Conservation (phyloP, 1,139 yeast genomes). For the Yamadazyma triangularis region DNA sequence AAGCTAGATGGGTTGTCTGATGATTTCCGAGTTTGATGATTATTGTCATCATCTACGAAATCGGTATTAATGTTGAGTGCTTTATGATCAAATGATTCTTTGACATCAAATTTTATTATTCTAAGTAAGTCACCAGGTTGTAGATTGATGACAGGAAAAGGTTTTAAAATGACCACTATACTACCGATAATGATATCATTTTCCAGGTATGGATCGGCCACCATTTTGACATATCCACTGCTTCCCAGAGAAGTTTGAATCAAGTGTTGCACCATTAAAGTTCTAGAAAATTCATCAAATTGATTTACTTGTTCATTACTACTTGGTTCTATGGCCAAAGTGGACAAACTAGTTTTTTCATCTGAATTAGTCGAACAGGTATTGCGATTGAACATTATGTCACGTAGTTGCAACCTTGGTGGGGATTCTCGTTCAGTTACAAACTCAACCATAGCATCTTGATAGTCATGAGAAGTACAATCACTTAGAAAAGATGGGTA, state of each 20-base stretch:
- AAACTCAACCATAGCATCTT: neutral
- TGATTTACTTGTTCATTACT: neutral
- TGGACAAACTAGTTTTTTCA: no score
- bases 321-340: neutral
- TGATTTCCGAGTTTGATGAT: neutral
- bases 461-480: neutral
- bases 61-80: neutral
- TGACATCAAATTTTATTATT: conserved; percentile 23
- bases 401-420: neutral
- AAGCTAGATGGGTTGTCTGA: neutral
- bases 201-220: conserved; percentile 28
- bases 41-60: no score
- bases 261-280: conserved; percentile 25
- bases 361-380: no score
- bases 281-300: conserved; percentile 10
- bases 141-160: conserved; percentile 22
- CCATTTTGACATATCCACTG: conserved; percentile 16
- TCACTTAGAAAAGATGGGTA: neutral
- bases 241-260: conserved; percentile 10
- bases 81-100: conserved; percentile 4
- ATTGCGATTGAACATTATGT: neutral
- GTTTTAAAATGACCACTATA: conserved; percentile 33
- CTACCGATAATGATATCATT: conserved; percentile 26
- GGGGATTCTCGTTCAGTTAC: neutral
- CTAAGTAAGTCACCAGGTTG: conserved; percentile 33